These are phyloP conservation scores for Choanephora cucurbitarum DNA, from an alignment of 371 early-diverging fungal species.

Conservation along the genomic window DNA sequence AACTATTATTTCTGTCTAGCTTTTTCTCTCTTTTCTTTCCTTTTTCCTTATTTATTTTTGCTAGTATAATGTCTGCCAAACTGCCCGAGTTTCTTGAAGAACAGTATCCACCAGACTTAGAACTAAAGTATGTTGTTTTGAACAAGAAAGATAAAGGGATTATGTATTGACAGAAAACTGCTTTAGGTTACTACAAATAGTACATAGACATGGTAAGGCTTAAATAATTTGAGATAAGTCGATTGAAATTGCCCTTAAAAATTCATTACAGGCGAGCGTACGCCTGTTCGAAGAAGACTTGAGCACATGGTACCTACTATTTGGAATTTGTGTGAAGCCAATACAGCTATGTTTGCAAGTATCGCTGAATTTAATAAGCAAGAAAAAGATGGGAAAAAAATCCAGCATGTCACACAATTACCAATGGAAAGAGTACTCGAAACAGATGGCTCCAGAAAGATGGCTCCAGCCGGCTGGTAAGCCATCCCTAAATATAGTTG, in stretches of 20 bases:
- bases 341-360: constrained; percentile 48
- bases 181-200: constrained; percentile 47
- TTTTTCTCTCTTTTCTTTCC: neutral
- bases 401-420: constrained; percentile 5
- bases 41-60: neutral
- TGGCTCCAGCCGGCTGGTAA: constrained; percentile 42
- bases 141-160: neutral
- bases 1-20: neutral
- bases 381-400: neutral
- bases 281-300: constrained; percentile 52
- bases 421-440: constrained; percentile 42
- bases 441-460: constrained; percentile 17
- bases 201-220: constrained; percentile 60
- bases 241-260: neutral
- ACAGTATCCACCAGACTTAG: constrained; percentile 31
- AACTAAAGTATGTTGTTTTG: constrained; percentile 24
- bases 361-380: constrained; percentile 37
- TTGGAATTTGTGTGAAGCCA: constrained; percentile 59
- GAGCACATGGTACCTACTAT: constrained; percentile 43
- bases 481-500: neutral
- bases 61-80: constrained; percentile 25
- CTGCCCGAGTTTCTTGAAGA: constrained; percentile 28
- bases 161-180: neutral
- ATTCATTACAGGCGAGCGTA: constrained; percentile 46
- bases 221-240: too few relatives aligned